A percentile compares a stretch with the other conserved stretches of the same genome.
Evolutionary conservation across 2,329 filamentous ascomycete genomes (phyloP).

Genomic region (Nemania serpens): DNA sequence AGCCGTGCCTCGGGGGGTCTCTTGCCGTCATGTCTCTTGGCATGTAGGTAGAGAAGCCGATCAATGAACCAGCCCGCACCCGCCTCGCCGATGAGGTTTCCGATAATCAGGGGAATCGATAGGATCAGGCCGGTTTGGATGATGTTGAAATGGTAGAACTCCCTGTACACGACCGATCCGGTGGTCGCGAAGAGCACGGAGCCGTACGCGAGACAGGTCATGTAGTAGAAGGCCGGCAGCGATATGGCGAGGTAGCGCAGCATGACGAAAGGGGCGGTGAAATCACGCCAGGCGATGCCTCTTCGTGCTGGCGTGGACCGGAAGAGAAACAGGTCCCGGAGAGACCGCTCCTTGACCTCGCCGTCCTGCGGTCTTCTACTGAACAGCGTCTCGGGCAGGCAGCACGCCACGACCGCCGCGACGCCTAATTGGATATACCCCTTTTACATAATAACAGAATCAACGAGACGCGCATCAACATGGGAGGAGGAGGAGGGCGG

Average conservation of each 20-base stretch:
- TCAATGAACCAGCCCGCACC: constrained; percentile 14
- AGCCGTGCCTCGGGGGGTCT: constrained; percentile 42
- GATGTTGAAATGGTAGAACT: constrained; percentile 4
- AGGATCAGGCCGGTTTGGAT: constrained; percentile 7
- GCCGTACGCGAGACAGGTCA: constrained; percentile 14
- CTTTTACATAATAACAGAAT: background rate
- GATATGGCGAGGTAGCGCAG: constrained; percentile 3
- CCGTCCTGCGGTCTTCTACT: background rate
- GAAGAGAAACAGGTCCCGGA: constrained; percentile 1
- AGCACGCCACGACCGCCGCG: constrained; percentile 3
- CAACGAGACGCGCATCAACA: background rate
- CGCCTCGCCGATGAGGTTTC: constrained; percentile 11
- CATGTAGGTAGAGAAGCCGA: constrained; percentile 23
- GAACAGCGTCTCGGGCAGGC: constrained; percentile 10
- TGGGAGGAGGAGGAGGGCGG: background rate
- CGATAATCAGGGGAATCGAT: constrained; percentile 12
- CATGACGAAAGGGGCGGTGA: constrained; percentile 6
- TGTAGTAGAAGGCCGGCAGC: constrained; percentile 10
- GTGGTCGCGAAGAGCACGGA: constrained; percentile 12
- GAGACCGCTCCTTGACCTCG: background rate
- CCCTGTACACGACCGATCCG: constrained; percentile 11
- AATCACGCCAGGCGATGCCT: constrained; percentile 1
- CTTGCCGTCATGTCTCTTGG: constrained; percentile 35
- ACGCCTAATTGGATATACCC: constrained; percentile 2
- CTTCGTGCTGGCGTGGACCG: background rate